Evolutionary conservation across 768 basidiomycete genomes (phyloP), one percentile per base, ranked within the genome.

Genomic region (Dentipellis fragilis): DNA sequence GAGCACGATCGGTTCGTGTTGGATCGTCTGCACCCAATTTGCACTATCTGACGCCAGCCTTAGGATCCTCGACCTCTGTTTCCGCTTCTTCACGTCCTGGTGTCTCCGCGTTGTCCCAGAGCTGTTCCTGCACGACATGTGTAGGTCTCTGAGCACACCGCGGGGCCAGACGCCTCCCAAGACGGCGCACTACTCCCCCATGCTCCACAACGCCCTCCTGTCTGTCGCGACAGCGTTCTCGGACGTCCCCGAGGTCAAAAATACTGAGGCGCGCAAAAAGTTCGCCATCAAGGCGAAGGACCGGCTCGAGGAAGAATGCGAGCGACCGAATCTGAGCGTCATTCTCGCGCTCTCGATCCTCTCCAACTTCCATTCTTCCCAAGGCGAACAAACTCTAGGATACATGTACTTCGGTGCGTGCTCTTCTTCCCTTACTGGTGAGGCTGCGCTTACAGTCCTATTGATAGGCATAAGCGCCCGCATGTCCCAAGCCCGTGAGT

Each of bases 181-280:
- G 57, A 75, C 76, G 0, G 66, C 78, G 2, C 83, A 86, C 59
- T 87, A 87, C 66, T 84, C 83, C 2, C 83, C 85, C 0, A 81
- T 87, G 78, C 72, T 87, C 8, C 85, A 87, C 68, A 87, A 87
- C 59, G 75, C 83, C 1, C 72, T 84, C 2, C 67, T 87, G 46
- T 73, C 70, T 12, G 69, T 78, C 50, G 73, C 71, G 8, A 63
- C 71, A 3, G 69, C 69, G 11, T 73, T 67, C 54, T 64, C 69
- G 35, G 72, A 74, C 58, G 70, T 75, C 16, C 67, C 69, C 3
- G 39, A 58, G n/a, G 63, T 74, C 17, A 66, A 64, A 21, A 56
- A 64, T 22, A 58, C 64, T 6, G 59, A 58, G 10, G 64, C 65
- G 5, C 64, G 75, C n/a, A 59, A 53, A 34, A 48, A 57, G 35